A percentile compares a stretch with the other conserved stretches of the same genome.
phyloP scores from a whole-genome alignment of 306 rosid species.

The Castanospermum australe region DNA sequence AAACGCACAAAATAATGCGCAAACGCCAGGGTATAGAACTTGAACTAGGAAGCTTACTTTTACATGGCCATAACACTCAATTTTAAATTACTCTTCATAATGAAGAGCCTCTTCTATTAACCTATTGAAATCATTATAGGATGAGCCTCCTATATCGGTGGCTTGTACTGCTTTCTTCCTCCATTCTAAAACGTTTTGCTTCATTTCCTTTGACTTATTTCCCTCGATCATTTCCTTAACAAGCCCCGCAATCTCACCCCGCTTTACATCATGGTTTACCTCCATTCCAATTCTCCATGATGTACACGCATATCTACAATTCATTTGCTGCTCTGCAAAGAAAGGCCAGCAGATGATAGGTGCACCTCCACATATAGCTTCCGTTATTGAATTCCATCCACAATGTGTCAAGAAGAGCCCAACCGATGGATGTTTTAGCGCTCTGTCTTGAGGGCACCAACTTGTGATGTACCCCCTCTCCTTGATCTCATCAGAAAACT shows the following conservation, averaged over 20 bases:
- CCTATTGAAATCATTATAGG: constrained; percentile 34
- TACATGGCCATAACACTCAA: neutral
- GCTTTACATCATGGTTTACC: constrained; percentile 35
- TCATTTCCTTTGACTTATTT: constrained; percentile 25
- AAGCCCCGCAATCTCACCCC: constrained; percentile 27
- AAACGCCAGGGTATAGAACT: too few relatives aligned
- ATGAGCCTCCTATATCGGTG: constrained; percentile 38
- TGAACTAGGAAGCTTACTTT: neutral
- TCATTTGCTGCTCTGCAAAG: constrained; percentile 52
- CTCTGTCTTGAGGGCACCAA: constrained; percentile 53
- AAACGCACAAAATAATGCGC: neutral
- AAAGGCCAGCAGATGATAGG: constrained; percentile 65
- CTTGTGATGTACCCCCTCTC: constrained; percentile 38
- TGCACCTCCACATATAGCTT: constrained; percentile 40
- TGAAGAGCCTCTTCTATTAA: constrained; percentile 40
- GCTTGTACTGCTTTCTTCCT: constrained; percentile 43
- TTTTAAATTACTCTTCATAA: neutral
- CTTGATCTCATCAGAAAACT: constrained; percentile 32
- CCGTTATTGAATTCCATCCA: constrained; percentile 56
- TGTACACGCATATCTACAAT: constrained; percentile 42
- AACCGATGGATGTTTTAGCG: constrained; percentile 42
- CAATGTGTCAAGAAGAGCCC: constrained; percentile 51
- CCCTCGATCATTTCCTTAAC: constrained; percentile 49
- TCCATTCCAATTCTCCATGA: constrained; percentile 50
- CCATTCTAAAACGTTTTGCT: constrained; percentile 36